These are phyloP conservation scores for Aspergillus sp. DNA, from an alignment of 2,329 filamentous ascomycete genomes.

Conservation along the genomic window DNA sequence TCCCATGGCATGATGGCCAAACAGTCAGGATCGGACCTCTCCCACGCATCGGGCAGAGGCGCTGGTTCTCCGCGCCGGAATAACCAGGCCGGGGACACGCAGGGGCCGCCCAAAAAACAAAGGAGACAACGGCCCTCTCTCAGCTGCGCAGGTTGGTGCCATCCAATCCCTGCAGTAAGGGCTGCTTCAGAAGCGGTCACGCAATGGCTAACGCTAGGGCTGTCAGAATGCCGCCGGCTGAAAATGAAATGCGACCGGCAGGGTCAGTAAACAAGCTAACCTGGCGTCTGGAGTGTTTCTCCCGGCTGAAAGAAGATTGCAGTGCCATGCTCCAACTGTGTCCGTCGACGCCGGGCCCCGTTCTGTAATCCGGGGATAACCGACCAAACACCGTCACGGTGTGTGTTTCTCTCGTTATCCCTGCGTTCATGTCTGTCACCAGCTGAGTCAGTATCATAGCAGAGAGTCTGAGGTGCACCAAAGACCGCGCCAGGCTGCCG, in stretches of 20 bases:
- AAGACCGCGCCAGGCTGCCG: neutral
- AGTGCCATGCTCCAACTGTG: conserved; percentile 8
- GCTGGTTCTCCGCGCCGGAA: neutral
- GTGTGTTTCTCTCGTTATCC: neutral
- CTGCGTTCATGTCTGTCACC: neutral
- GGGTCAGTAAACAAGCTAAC: neutral
- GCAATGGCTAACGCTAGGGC: neutral
- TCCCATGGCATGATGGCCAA: neutral
- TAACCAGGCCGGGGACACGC: neutral
- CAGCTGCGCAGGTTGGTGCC: conserved; percentile 6
- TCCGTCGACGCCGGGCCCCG: conserved; percentile 1
- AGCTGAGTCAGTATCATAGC: neutral
- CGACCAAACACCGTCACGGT: neutral
- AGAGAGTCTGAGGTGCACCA: neutral
- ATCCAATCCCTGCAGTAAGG: neutral
- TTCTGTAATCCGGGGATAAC: neutral
- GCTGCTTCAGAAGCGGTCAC: neutral
- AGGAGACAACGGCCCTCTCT: conserved; percentile 3
- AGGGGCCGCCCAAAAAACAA: conserved; percentile 3
- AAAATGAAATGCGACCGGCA: conserved; percentile 9
- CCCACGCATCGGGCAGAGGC: neutral
- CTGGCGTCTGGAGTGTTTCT: neutral
- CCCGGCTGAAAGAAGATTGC: neutral
- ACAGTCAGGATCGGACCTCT: neutral
- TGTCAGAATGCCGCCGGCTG: conserved; percentile 4